A percentile compares a stretch with the other conserved stretches of the same genome.
Conservation (phyloP, 1,139 yeast species). For the Saccharomyces hybrid region DNA sequence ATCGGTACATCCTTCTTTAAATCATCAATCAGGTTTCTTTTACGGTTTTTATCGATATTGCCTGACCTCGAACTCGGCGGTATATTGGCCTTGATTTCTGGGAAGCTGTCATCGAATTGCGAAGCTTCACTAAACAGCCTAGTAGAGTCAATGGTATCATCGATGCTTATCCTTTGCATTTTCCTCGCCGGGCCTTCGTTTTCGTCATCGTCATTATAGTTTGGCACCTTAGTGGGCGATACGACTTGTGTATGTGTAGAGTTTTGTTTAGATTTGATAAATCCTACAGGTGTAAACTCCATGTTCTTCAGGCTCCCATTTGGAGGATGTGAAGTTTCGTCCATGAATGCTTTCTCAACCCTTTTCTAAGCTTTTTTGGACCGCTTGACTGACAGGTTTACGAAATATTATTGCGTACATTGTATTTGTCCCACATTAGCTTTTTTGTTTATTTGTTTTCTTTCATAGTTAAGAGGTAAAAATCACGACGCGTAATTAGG, state of each 20-base stretch:
- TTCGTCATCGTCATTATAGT: constrained; percentile 4
- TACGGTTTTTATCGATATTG: constrained; percentile 2
- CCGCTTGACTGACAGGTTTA: not conserved
- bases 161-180: constrained; percentile 13
- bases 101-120: constrained; percentile 29
- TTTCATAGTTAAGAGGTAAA: not conserved
- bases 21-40: constrained; percentile 16
- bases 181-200: constrained; percentile 10
- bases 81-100: constrained; percentile 14
- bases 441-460: not conserved
- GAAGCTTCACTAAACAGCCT: constrained; percentile 26
- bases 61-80: not conserved
- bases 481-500: not conserved
- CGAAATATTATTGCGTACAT: not conserved
- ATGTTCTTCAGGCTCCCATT: constrained; percentile 10
- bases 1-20: constrained; percentile 28
- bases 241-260: not conserved
- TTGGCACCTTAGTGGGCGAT: not conserved
- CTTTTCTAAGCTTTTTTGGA: not conserved
- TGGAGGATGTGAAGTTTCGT: not conserved
- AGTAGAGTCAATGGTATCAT: constrained; percentile 23
- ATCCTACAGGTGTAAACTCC: constrained; percentile 32
- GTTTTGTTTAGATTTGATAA: constrained; percentile 19
- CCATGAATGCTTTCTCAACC: not conserved
- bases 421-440: not conserved